These are phyloP conservation scores for Przewalskia tangutica DNA, from an alignment of 257 asterid species.

Conservation along the genomic window DNA sequence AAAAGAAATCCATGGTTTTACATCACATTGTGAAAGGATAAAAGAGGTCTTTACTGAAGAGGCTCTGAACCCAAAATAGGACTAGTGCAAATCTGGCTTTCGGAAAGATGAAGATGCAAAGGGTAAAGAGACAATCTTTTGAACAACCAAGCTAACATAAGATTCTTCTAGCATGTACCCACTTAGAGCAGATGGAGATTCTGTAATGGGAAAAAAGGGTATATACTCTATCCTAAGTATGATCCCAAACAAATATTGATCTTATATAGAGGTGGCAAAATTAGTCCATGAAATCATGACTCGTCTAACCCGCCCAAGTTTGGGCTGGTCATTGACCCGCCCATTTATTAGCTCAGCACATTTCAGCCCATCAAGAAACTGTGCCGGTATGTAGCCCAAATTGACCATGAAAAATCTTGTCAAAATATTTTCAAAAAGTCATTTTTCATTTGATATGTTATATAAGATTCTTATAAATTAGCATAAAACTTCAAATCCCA, in stretches of 20 bases:
- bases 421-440: no score
- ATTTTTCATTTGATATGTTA: no score
- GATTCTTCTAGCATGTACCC: background rate
- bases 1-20: background rate
- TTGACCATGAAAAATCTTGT: no score
- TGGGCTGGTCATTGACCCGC: no score
- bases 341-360: no score
- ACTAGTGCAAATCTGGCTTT: background rate
- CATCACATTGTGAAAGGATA: background rate
- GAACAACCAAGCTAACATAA: background rate
- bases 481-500: background rate
- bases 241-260: background rate
- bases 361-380: no score
- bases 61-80: background rate
- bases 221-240: background rate
- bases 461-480: background rate
- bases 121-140: background rate
- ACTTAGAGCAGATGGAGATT: slow-evolving; percentile 3
- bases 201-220: background rate
- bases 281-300: no score
- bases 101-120: background rate
- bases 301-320: no score
- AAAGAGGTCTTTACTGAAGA: background rate
- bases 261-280: no score
- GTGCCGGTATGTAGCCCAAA: no score